Percentiles rank a stretch among this genome's conserved stretches.
Evolutionary conservation across 306 rosid species (phyloP).

Genomic region (Lathyrus oleraceus): DNA sequence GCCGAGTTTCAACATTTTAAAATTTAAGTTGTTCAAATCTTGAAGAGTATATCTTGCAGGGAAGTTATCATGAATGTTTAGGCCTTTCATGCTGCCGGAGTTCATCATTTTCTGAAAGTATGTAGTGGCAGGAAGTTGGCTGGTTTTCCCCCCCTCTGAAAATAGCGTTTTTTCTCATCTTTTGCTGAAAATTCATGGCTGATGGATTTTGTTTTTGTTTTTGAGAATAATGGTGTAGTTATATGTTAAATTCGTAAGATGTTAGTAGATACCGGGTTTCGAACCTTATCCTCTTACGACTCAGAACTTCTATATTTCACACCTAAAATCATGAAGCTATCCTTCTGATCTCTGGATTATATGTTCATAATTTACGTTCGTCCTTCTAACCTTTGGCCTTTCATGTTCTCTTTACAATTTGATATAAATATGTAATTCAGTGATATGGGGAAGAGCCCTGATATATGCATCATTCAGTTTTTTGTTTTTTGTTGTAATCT

Average conservation of each 20-base stretch:
- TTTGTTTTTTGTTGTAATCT: background rate
- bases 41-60: constrained; percentile 22
- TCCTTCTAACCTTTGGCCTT: too few species aligned
- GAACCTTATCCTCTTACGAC: background rate
- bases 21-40: constrained; percentile 30
- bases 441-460: too few species aligned
- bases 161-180: background rate
- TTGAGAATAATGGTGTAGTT: too few species aligned
- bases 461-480: too few species aligned
- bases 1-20: constrained; percentile 12
- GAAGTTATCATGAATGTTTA: constrained; percentile 20
- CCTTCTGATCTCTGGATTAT: too few species aligned
- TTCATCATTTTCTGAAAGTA: constrained; percentile 20
- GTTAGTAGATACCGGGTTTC: background rate
- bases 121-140: constrained; percentile 13
- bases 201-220: constrained; percentile 5
- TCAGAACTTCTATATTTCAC: background rate
- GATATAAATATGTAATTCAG: background rate
- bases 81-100: constrained; percentile 17
- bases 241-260: background rate
- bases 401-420: background rate
- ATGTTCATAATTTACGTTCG: background rate
- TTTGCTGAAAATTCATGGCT: background rate
- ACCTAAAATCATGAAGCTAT: too few species aligned
- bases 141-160: constrained; percentile 24